Base-by-base conservation (phyloP, 805 yeast genomes). In the Suhomyces emberorum region DNA sequence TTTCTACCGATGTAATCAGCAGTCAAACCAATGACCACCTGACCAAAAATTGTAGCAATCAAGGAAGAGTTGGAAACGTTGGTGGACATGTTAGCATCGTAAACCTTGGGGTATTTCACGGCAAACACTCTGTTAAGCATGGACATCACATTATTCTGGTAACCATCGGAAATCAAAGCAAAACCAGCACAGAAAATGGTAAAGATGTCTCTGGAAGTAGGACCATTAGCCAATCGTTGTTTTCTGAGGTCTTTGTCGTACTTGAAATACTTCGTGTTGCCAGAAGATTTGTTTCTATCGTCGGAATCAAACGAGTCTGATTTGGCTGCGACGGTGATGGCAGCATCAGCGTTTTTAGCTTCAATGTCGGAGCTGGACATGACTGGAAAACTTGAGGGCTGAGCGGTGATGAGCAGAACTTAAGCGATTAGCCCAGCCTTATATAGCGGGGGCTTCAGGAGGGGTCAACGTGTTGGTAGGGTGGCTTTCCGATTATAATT, bases 91-190 rank as follows among this genome's bases (percentile, higher is more conserved):
- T 61, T 50, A 11, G 74, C 48, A 30, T 57, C 58, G 46, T 73
- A 76, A 3, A 56, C 57, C 32, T 63, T 52, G 4, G 79, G 79
- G 48, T 69, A 75, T 42, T 63, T 51, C 12, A 52, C 47, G 7
- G 79, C 61, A 50, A 81, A 79, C 10, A 79, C 71, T 15, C 71
- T 61, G 55, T 82, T 83, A 46, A 73, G 49, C 81, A 81, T 79
- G 3, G 86, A 74, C 86, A 83, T 81, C 43, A 81, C 72, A 47
- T 77, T 80, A 52, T 83, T 83, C 54, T 81, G 87, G 57, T 83
- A 83, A 3, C 89, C 89, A 59, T 84, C 93, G 15, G 84, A 76
- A 49, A 82, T 76, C 52, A 84, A 69, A 0, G 89, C 93, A 44
- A 77, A 80, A 10, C 93, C 91, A 16, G 88, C 69, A 59, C 85